Conservation (phyloP, 2,329 filamentous ascomycete species). For the Diaporthe batatas region DNA sequence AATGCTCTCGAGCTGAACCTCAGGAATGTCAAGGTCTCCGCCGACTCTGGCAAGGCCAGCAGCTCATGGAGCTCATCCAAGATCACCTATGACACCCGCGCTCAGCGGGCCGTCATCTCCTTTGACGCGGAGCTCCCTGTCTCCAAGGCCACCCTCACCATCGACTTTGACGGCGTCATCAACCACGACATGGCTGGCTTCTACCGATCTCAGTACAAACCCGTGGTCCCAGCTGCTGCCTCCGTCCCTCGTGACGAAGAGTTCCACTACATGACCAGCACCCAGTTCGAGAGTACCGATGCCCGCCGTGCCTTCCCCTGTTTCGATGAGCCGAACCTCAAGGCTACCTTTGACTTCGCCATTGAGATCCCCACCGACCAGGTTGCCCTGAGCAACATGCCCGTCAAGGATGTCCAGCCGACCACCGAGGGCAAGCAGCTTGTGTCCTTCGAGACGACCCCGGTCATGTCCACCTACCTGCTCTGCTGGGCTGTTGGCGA, state of each 20-base stretch:
- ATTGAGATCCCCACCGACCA: conserved; percentile 92
- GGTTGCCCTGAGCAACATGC: conserved; percentile 95
- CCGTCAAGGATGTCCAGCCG: conserved; percentile 77
- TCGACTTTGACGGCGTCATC: conserved; percentile 79
- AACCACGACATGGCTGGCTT: conserved; percentile 99
- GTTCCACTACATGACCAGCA: conserved; percentile 86
- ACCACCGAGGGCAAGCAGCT: conserved; percentile 75
- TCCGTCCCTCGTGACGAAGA: conserved; percentile 82
- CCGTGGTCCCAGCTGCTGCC: conserved; percentile 75
- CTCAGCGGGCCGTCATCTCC: conserved; percentile 83
- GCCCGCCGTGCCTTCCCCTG: conserved; percentile 95
- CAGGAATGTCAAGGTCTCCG: conserved; percentile 70
- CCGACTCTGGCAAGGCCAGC: conserved; percentile 69
- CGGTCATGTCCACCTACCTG: conserved; percentile 92
- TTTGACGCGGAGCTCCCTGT: conserved; percentile 79
- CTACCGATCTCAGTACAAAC: conserved; percentile 89
- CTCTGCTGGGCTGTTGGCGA: conserved; percentile 96
- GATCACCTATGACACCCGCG: conserved; percentile 84
- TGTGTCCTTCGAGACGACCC: conserved; percentile 85
- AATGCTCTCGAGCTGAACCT: conserved; percentile 90
- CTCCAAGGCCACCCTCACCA: conserved; percentile 72
- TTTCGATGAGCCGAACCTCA: conserved; percentile 97
- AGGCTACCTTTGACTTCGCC: conserved; percentile 94
- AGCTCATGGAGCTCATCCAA: conserved; percentile 71
- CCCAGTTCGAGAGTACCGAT: conserved; percentile 97